phyloP scores from a whole-genome alignment of 768 basidiomycete species.

The Scleroderma bovista region DNA sequence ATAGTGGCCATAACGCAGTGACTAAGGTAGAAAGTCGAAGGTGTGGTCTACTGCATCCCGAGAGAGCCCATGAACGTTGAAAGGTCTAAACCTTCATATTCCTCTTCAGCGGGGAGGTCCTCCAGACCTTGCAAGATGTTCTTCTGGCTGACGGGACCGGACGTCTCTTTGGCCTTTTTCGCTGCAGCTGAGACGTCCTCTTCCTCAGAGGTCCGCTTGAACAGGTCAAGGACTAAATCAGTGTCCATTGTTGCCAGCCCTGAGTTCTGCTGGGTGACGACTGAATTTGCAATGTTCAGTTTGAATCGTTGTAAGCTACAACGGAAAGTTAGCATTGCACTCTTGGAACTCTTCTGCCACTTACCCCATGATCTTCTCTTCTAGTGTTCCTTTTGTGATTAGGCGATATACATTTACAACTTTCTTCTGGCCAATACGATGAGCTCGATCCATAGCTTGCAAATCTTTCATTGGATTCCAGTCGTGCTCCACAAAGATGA shows the following conservation, averaged over 20 bases:
- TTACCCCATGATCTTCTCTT: slow-evolving; percentile 99
- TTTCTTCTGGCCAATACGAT: slow-evolving; percentile 97
- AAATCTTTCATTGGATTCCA: slow-evolving; percentile 99
- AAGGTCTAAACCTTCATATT: slow-evolving; percentile 84
- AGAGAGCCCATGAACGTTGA: slow-evolving; percentile 87
- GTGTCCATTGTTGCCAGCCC: slow-evolving; percentile 95
- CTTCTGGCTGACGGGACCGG: slow-evolving; percentile 66
- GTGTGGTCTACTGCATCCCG: slow-evolving; percentile 36
- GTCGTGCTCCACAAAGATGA: slow-evolving; percentile 99
- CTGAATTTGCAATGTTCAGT: slow-evolving; percentile 93
- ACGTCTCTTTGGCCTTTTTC: slow-evolving; percentile 47
- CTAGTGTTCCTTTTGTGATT: slow-evolving; percentile 93
- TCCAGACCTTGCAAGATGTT: slow-evolving; percentile 85
- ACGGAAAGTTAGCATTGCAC: slow-evolving; percentile 1
- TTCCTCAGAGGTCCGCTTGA: slow-evolving; percentile 70
- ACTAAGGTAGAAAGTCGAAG: slow-evolving; percentile 6
- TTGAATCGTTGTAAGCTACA: slow-evolving; percentile 95
- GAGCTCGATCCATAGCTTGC: slow-evolving; percentile 98
- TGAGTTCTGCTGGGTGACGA: slow-evolving; percentile 96
- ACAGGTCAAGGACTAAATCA: slow-evolving; percentile 91
- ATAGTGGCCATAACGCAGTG: neutral
- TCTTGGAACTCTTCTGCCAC: slow-evolving; percentile 20
- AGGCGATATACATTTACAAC: slow-evolving; percentile 98
- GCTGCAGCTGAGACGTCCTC: slow-evolving; percentile 59
- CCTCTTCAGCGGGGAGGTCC: slow-evolving; percentile 87